Base-by-base conservation (phyloP, 441 rosid species). In the Gossypium lobatum region DNA sequence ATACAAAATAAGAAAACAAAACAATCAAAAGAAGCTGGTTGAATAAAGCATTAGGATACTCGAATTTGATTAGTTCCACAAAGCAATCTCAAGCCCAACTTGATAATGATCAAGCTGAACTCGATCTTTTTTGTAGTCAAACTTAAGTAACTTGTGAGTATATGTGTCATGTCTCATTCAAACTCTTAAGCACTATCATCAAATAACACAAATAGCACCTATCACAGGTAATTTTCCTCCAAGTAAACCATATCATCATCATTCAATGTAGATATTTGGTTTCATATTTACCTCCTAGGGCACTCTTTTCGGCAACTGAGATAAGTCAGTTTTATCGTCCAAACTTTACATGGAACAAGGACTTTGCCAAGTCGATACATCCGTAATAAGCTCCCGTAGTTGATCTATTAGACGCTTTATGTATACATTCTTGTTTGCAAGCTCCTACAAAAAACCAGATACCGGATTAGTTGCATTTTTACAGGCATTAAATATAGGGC, bases 281-380 rank as follows among this genome's bases (percentile, higher is more conserved):
- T 53, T 53, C 54, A 13, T 60, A n/a, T 53, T 55, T 9, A 46
- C 18, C 42, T 48, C 64, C 65, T 52, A 11, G 25, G 26, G 48
- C 48, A 62, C 52, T 26, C 17, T 70, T 31, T 54, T 64, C 46
- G 54, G 58, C 16, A 11, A 18, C 26, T 59, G 53, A 23, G 46
- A 55, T 6, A 17, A 57, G 34, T 16, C 23, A 2, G 4, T 11
- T 31, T 31, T 14, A 9, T 37, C 25, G 4, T 28, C 68, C 3
- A 10, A 71, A 45, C 53, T 79, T 89, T 78, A 88, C 70, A 85
- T 85, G 72, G 95, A 83, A 80, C 85, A 91, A 48, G 99, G 96
- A 84, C 91, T 89, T 84, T 93, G 97, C 97, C 97, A 95, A 9
- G 96, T 90, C 6, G 97, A 86, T 76, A 91, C 83, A 79, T 93